A percentile compares a stretch with the other conserved stretches of the same genome.
Evolutionary conservation across 2,329 filamentous ascomycete species (phyloP).

Genomic region (Colletotrichum kahawae): DNA sequence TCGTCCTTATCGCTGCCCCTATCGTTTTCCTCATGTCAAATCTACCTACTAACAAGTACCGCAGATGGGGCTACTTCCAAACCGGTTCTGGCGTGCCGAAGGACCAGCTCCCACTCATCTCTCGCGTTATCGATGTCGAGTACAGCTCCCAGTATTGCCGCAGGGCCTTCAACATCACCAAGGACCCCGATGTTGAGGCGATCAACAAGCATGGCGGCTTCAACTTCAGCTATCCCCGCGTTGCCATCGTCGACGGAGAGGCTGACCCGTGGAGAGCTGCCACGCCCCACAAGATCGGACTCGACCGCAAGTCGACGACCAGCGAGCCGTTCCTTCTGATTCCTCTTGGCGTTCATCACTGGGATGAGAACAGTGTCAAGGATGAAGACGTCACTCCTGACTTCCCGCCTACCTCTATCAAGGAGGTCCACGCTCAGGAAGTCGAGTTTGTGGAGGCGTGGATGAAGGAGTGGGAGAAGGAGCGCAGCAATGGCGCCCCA

Average conservation of each 20-base stretch:
- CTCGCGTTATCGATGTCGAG: slow-evolving; percentile 69
- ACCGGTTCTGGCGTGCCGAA: slow-evolving; percentile 73
- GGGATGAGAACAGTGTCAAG: slow-evolving; percentile 76
- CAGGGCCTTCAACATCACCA: slow-evolving; percentile 72
- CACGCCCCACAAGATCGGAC: slow-evolving; percentile 70
- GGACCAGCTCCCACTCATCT: slow-evolving; percentile 71
- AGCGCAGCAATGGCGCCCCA: background rate
- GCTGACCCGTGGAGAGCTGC: slow-evolving; percentile 82
- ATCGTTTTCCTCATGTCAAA: background rate
- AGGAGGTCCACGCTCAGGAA: slow-evolving; percentile 62
- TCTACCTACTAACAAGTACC: background rate
- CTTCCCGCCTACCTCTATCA: slow-evolving; percentile 64
- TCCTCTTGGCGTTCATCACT: slow-evolving; percentile 78
- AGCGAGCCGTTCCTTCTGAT: slow-evolving; percentile 78
- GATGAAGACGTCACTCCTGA: slow-evolving; percentile 62
- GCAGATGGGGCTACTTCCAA: slow-evolving; percentile 78
- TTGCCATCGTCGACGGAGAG: slow-evolving; percentile 80
- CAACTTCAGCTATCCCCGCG: slow-evolving; percentile 73
- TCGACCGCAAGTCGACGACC: slow-evolving; percentile 62
- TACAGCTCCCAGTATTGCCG: slow-evolving; percentile 68
- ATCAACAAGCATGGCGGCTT: slow-evolving; percentile 82
- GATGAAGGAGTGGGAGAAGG: slow-evolving; percentile 63
- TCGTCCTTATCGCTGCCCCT: no score
- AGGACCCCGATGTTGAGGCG: slow-evolving; percentile 63
- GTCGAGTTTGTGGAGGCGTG: slow-evolving; percentile 69